Evolutionary conservation across 2,329 filamentous ascomycete genomes (phyloP).

Genomic region (Penicillium verrucosum): DNA sequence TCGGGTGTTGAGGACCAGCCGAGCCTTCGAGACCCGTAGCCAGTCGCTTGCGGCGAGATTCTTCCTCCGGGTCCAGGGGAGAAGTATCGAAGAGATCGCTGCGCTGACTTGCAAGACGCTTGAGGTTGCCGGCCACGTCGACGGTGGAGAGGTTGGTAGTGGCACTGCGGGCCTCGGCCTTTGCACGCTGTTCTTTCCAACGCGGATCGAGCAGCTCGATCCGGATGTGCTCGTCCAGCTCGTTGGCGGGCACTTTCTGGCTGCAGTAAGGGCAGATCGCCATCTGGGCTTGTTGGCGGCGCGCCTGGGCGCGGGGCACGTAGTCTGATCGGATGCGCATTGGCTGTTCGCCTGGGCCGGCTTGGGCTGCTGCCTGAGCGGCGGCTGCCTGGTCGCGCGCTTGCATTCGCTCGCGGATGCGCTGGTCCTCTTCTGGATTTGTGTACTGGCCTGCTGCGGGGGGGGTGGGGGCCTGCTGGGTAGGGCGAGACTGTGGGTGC

Average conservation of each 20-base stretch:
- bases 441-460: conserved; percentile 30
- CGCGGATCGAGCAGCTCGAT: conserved; percentile 91
- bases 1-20: conserved; percentile 27
- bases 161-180: conserved; percentile 76
- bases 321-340: conserved; percentile 96
- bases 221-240: conserved; percentile 88
- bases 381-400: conserved; percentile 65
- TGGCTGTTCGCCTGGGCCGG: conserved; percentile 53
- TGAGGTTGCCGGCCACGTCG: conserved; percentile 90
- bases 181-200: conserved; percentile 94
- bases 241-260: conserved; percentile 79
- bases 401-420: conserved; percentile 58
- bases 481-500: conserved; percentile 33
- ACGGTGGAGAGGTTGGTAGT: conserved; percentile 82
- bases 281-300: conserved; percentile 59
- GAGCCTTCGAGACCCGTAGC: conserved; percentile 48
- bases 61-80: conserved; percentile 66
- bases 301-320: conserved; percentile 75
- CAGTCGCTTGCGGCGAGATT: conserved; percentile 71
- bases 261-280: conserved; percentile 90
- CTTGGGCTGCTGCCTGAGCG: conserved; percentile 73
- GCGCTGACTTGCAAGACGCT: conserved; percentile 86
- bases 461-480: conserved; percentile 27
- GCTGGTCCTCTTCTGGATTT: conserved; percentile 57
- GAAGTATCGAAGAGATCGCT: conserved; percentile 76